These are phyloP conservation scores for Hymenochaete sp. DNA, from an alignment of 1,284 basidiomycete species.

Conservation along the genomic window DNA sequence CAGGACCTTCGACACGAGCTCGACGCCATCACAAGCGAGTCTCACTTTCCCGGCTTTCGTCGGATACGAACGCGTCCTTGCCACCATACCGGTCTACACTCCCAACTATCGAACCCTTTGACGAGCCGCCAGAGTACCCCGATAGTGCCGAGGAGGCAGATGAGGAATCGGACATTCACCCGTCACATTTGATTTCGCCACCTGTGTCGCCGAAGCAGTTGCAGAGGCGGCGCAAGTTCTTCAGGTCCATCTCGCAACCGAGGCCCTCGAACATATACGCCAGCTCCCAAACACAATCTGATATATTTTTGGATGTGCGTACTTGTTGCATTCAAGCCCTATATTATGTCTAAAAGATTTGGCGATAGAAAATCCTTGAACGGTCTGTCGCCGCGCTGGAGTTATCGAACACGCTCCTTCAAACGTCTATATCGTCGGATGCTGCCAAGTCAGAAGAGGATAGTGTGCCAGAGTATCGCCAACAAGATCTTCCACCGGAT, in stretches of 20 bases:
- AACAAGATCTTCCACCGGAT: slow-evolving; percentile 36
- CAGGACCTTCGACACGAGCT: neutral
- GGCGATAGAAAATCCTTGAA: slow-evolving; percentile 55
- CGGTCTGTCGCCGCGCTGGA: slow-evolving; percentile 76
- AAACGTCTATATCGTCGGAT: slow-evolving; percentile 48
- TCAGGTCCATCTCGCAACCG: slow-evolving; percentile 15
- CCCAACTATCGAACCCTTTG: slow-evolving; percentile 32
- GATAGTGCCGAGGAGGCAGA: slow-evolving; percentile 69
- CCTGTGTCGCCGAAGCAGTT: slow-evolving; percentile 17
- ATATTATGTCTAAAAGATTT: slow-evolving; percentile 11
- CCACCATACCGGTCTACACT: slow-evolving; percentile 49
- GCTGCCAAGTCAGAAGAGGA: neutral
- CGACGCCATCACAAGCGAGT: slow-evolving; percentile 41
- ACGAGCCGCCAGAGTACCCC: slow-evolving; percentile 65
- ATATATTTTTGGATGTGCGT: slow-evolving; percentile 19
- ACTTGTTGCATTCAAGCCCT: neutral
- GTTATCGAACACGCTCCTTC: slow-evolving; percentile 68
- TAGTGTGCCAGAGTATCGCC: slow-evolving; percentile 27
- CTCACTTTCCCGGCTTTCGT: slow-evolving; percentile 50
- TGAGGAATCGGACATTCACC: slow-evolving; percentile 48
- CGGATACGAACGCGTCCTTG: slow-evolving; percentile 59
- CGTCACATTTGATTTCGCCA: slow-evolving; percentile 16
- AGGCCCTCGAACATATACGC: slow-evolving; percentile 19
- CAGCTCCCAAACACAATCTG: slow-evolving; percentile 24
- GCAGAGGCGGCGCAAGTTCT: slow-evolving; percentile 20